phyloP scores from a whole-genome alignment of 2,329 filamentous ascomycete genomes.

The Lasiodiplodia sp. region DNA sequence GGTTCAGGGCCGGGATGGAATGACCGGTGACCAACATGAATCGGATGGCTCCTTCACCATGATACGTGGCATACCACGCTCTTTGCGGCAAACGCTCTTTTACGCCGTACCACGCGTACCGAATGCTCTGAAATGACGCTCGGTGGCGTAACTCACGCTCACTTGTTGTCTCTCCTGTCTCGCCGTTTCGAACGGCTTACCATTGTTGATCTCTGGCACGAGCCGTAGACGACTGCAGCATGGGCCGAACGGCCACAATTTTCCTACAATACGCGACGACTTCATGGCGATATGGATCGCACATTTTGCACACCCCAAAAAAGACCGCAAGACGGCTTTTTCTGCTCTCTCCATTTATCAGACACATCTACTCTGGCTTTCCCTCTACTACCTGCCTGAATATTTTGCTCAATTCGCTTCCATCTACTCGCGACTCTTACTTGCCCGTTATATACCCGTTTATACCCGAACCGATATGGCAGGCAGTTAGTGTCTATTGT shows the following conservation, averaged over 20 bases:
- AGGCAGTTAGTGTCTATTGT: slow-evolving; percentile 13
- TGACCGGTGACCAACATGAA: background rate
- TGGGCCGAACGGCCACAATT: background rate
- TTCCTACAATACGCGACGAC: background rate
- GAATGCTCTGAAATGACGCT: slow-evolving; percentile 1
- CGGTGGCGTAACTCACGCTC: background rate
- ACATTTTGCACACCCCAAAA: background rate
- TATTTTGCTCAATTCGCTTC: slow-evolving; percentile 1
- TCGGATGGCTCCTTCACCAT: slow-evolving; percentile 2
- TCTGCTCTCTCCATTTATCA: background rate
- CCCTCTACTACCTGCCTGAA: background rate
- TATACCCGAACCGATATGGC: slow-evolving; percentile 10
- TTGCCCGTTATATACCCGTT: slow-evolving; percentile 21
- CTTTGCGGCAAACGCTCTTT: slow-evolving; percentile 10
- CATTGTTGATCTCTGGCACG: slow-evolving; percentile 11
- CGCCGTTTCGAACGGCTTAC: background rate
- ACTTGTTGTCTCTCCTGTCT: background rate
- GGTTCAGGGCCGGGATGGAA: background rate
- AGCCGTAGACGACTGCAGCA: background rate
- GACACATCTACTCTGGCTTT: background rate
- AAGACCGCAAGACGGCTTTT: background rate
- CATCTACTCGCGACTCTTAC: background rate
- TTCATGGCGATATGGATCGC: background rate
- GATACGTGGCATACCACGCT: slow-evolving; percentile 3
- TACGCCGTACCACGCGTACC: slow-evolving; percentile 6